phyloP scores from a whole-genome alignment of 495 filamentous ascomycete genomes.

The Penicillium ochrochloron region DNA sequence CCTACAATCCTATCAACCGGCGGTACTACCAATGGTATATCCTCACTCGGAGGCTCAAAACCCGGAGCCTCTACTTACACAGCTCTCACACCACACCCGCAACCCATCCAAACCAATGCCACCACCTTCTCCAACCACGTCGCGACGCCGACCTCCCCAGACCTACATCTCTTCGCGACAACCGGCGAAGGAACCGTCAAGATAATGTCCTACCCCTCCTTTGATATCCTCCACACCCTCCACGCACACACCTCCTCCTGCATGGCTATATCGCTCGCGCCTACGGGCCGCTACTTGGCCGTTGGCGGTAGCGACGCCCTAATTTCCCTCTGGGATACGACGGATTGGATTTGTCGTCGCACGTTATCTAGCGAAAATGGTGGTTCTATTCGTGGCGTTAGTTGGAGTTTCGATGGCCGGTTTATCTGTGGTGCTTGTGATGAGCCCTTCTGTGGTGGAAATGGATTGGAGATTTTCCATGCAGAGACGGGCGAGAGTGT shows the following conservation, averaged over 20 bases:
- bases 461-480: slow-evolving; percentile 75
- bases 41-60: slow-evolving; percentile 20
- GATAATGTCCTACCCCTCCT: slow-evolving; percentile 70
- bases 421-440: slow-evolving; percentile 86
- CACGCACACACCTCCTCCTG: slow-evolving; percentile 83
- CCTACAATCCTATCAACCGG: slow-evolving; percentile 36
- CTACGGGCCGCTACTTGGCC: slow-evolving; percentile 79
- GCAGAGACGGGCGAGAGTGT: slow-evolving; percentile 87
- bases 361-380: slow-evolving; percentile 72
- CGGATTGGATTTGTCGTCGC: slow-evolving; percentile 85
- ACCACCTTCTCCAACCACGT: slow-evolving; percentile 76
- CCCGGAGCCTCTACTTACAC: slow-evolving; percentile 40
- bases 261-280: slow-evolving; percentile 70
- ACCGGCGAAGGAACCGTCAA: slow-evolving; percentile 82
- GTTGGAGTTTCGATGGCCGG: slow-evolving; percentile 90
- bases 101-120: slow-evolving; percentile 78
- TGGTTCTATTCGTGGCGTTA: slow-evolving; percentile 82
- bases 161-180: slow-evolving; percentile 69
- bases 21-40: slow-evolving; percentile 12
- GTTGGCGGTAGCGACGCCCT: slow-evolving; percentile 89
- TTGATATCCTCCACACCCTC: slow-evolving; percentile 62
- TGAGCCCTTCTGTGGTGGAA: slow-evolving; percentile 56
- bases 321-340: slow-evolving; percentile 89
- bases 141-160: slow-evolving; percentile 40
- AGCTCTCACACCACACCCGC: slow-evolving; percentile 65